Conservation (phyloP, 73 alveolate species). For the Tetrahymena thermophila region DNA sequence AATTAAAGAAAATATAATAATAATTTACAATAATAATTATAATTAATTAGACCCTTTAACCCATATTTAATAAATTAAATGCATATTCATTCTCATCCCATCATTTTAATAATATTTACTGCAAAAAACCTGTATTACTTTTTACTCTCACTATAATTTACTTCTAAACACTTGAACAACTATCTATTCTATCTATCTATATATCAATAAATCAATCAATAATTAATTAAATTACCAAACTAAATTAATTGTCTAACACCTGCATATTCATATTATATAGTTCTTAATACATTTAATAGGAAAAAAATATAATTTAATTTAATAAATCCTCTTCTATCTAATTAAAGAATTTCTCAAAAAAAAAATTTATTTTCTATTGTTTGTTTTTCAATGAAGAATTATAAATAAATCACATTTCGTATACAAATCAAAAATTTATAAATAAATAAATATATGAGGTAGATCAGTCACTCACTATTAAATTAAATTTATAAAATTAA, state of each 20-base stretch:
- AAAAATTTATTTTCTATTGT: neutral
- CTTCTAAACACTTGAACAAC: neutral
- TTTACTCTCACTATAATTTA: neutral
- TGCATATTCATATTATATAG: neutral
- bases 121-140: neutral
- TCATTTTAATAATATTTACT: neutral
- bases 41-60: neutral
- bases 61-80: neutral
- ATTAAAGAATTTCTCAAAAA: neutral
- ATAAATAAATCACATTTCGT: neutral
- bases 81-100: neutral
- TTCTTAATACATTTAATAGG: neutral
- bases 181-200: neutral
- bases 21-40: neutral
- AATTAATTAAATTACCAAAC: neutral
- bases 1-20: neutral
- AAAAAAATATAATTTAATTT: too few relatives aligned
- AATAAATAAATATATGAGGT: too few relatives aligned
- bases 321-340: neutral
- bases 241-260: neutral
- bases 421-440: too few relatives aligned
- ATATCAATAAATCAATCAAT: neutral
- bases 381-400: neutral
- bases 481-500: too few relatives aligned
- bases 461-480: too few relatives aligned